Percentiles rank a stretch among this genome's conserved stretches.
Conservation (phyloP, 2,329 filamentous ascomycete genomes). For the Cladosporium oxysporum region DNA sequence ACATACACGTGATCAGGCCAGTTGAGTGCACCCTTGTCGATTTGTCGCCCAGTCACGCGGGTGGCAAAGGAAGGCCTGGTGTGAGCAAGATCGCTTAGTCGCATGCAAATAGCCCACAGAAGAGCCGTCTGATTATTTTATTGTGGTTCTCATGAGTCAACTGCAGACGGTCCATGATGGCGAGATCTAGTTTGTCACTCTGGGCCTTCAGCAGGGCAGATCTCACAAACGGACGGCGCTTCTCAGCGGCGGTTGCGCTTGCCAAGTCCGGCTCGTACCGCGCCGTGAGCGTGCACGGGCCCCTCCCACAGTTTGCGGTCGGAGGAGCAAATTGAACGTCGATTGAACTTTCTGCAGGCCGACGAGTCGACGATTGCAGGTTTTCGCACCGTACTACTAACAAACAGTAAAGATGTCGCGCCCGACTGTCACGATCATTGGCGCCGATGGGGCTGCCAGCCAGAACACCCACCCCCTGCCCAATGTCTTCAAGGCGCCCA, state of each 20-base stretch:
- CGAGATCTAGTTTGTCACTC: background rate
- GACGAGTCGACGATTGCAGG: conserved; percentile 18
- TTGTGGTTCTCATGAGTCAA: conserved; percentile 5
- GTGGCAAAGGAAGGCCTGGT: background rate
- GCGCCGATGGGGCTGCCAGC: conserved; percentile 90
- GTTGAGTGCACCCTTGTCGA: background rate
- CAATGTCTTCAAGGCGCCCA: conserved; percentile 94
- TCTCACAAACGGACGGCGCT: background rate
- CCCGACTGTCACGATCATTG: conserved; percentile 96
- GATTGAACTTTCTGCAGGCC: conserved; percentile 13
- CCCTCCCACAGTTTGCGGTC: conserved; percentile 6
- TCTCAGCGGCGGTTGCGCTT: background rate
- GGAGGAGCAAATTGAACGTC: conserved; percentile 7
- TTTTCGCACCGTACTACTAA: conserved; percentile 17
- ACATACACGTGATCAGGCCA: background rate
- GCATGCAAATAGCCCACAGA: background rate
- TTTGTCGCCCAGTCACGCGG: background rate
- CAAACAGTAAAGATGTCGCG: conserved; percentile 44
- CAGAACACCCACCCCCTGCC: conserved; percentile 89
- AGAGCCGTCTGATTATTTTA: background rate
- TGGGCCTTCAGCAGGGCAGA: background rate
- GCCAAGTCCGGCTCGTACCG: conserved; percentile 12
- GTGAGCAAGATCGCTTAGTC: background rate
- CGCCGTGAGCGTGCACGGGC: conserved; percentile 11
- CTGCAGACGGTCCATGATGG: background rate